phyloP scores from a whole-genome alignment of 148 eudicot genomes.

The Cornus florida region DNA sequence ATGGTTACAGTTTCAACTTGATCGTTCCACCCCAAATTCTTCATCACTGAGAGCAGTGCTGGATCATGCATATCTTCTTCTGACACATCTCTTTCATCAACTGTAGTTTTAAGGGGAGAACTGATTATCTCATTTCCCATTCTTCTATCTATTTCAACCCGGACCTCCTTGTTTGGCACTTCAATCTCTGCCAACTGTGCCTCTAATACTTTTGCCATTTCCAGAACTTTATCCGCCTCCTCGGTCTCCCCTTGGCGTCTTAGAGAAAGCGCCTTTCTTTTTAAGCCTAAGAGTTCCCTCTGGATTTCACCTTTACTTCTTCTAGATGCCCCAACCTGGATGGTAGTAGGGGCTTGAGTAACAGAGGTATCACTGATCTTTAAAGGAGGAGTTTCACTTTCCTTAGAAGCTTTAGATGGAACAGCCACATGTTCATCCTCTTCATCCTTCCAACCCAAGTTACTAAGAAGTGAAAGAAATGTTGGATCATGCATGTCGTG shows the following conservation, averaged over 20 bases:
- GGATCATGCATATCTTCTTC: conserved; percentile 4
- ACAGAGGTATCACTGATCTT: conserved; percentile 20
- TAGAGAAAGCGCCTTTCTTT: conserved; percentile 79
- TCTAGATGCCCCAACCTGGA: conserved; percentile 26
- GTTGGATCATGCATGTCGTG: conserved; percentile 83
- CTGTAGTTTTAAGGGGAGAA: conserved; percentile 35
- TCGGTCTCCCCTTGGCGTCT: conserved; percentile 80
- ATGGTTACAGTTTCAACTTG: conserved; percentile 6
- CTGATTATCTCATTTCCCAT: conserved; percentile 15
- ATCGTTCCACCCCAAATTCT: conserved; percentile 11
- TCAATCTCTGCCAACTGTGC: conserved; percentile 73
- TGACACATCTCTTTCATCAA: conserved; percentile 25
- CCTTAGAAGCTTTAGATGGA: conserved; percentile 27
- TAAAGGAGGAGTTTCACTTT: conserved; percentile 4
- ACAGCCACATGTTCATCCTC: conserved; percentile 27
- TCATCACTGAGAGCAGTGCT: background rate
- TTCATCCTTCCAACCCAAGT: conserved; percentile 91
- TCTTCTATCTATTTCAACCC: conserved; percentile 17
- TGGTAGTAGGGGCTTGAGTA: conserved; percentile 7
- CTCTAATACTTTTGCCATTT: conserved; percentile 61
- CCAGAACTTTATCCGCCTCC: conserved; percentile 80
- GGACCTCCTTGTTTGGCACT: conserved; percentile 37
- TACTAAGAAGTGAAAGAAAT: conserved; percentile 66
- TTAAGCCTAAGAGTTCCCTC: conserved; percentile 74
- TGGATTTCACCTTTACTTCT: conserved; percentile 80